phyloP scores from a whole-genome alignment of 1,139 yeast species.

The Suhomyces guaymorum region DNA sequence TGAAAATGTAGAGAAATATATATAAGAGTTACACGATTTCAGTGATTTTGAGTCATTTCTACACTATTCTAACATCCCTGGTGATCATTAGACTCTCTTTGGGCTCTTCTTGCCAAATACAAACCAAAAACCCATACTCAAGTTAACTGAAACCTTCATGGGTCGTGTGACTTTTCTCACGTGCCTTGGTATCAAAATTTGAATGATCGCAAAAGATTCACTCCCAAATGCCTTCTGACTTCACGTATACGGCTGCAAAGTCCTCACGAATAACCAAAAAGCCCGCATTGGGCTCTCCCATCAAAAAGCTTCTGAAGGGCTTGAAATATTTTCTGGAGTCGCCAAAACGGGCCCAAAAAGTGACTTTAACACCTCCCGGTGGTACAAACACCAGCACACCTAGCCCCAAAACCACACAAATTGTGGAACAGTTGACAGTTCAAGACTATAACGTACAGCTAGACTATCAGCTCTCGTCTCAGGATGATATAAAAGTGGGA shows the following conservation, averaged over 20 bases:
- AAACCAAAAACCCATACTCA: no score
- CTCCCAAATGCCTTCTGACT: conserved; percentile 14
- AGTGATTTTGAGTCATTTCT: no score
- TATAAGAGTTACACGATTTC: no score
- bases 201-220: neutral
- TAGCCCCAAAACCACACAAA: conserved; percentile 1
- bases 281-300: conserved; percentile 19
- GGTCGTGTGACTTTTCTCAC: no score
- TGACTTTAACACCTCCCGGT: neutral
- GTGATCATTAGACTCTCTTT: no score
- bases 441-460: conserved; percentile 41
- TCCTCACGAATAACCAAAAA: conserved; percentile 37
- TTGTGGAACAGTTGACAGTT: conserved; percentile 19
- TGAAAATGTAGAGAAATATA: no score
- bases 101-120: no score
- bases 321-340: conserved; percentile 10
- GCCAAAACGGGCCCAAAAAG: conserved; percentile 3
- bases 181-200: no score
- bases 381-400: conserved; percentile 7
- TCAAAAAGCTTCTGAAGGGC: conserved; percentile 20
- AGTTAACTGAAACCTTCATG: no score
- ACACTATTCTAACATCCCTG: no score
- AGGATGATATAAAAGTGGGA: conserved; percentile 36
- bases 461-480: conserved; percentile 38
- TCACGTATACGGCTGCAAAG: conserved; percentile 45